phyloP scores from a whole-genome alignment of 2,329 filamentous ascomycete species.

The Ascochyta fabae region DNA sequence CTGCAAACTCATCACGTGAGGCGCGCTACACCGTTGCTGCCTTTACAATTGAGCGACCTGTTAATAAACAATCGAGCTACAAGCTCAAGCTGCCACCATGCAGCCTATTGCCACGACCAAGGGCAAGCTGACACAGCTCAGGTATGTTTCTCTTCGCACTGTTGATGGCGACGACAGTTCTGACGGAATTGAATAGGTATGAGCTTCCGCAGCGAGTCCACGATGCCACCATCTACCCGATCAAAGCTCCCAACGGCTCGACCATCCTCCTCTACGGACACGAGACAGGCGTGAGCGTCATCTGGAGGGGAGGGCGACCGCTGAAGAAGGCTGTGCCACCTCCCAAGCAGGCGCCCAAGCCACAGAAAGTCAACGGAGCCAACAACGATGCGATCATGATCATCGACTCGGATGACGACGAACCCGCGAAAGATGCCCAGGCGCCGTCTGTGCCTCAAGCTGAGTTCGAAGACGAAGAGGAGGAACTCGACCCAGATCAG shows the following conservation, averaged over 20 bases:
- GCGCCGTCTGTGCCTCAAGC: slow-evolving; percentile 35
- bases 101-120: slow-evolving; percentile 71
- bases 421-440: slow-evolving; percentile 37
- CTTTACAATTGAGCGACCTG: background rate
- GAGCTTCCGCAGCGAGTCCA: slow-evolving; percentile 65
- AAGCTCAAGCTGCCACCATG: slow-evolving; percentile 54
- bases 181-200: slow-evolving; percentile 55
- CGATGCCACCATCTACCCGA: slow-evolving; percentile 63
- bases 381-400: slow-evolving; percentile 59
- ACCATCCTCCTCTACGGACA: slow-evolving; percentile 67
- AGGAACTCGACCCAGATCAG: slow-evolving; percentile 63
- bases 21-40: background rate
- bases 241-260: slow-evolving; percentile 66
- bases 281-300: slow-evolving; percentile 62
- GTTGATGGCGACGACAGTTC: background rate
- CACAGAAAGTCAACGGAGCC: slow-evolving; percentile 51
- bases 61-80: background rate
- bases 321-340: slow-evolving; percentile 48
- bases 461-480: slow-evolving; percentile 62
- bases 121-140: slow-evolving; percentile 43
- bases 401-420: slow-evolving; percentile 64
- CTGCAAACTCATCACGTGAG: background rate
- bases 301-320: slow-evolving; percentile 65
- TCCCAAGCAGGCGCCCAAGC: slow-evolving; percentile 40
- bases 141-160: slow-evolving; percentile 20